phyloP scores from a whole-genome alignment of 2,329 filamentous ascomycete species.

The Penicillium sp. region DNA sequence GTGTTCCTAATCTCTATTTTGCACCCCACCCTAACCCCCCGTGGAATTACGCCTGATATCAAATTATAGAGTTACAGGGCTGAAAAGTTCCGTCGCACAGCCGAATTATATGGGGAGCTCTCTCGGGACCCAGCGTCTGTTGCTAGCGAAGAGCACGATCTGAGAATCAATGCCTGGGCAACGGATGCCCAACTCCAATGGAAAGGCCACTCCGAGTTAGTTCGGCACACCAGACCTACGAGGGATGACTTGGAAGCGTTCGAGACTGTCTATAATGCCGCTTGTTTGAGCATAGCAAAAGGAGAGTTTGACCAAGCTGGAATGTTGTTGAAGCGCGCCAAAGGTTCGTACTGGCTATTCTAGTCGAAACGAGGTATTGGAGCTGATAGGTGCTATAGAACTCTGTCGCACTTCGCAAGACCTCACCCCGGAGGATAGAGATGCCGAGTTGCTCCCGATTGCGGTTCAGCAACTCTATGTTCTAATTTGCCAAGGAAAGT shows the following conservation, averaged over 20 bases:
- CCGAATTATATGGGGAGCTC: constrained; percentile 59
- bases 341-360: constrained; percentile 45
- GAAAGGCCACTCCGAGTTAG: constrained; percentile 57
- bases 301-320: constrained; percentile 64
- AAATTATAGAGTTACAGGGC: constrained; percentile 57
- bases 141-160: constrained; percentile 61
- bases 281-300: constrained; percentile 65
- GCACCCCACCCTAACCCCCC: background rate
- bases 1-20: background rate
- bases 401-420: constrained; percentile 65
- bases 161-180: constrained; percentile 66
- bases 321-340: constrained; percentile 63
- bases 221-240: constrained; percentile 58
- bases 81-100: constrained; percentile 63
- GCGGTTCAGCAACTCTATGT: constrained; percentile 66
- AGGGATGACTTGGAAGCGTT: constrained; percentile 67
- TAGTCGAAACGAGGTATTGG: background rate
- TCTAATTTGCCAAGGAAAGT: constrained; percentile 58
- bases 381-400: constrained; percentile 40
- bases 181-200: constrained; percentile 67
- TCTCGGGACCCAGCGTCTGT: constrained; percentile 45
- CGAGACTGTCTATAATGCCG: constrained; percentile 69
- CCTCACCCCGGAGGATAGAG: constrained; percentile 63
- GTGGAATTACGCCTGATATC: constrained; percentile 3
- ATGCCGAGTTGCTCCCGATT: constrained; percentile 64